Evolutionary conservation across 75 land plant genomes (phyloP), one percentile per base, ranked within the genome.

Genomic region (Picea glauca): DNA sequence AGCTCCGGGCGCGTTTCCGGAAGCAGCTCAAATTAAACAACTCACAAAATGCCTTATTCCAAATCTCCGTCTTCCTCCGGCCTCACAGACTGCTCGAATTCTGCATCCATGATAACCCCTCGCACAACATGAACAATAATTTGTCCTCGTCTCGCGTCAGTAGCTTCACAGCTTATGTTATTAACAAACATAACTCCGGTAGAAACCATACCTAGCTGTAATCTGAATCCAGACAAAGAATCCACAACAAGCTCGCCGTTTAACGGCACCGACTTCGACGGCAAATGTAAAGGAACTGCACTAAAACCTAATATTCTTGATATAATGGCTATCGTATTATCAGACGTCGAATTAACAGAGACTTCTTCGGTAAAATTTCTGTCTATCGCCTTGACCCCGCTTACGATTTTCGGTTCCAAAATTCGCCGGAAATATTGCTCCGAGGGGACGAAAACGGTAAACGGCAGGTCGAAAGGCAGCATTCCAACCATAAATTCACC

Each of bases 51-150:
- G 54, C 54, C 63, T 62, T 62, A 62, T 4, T 62, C 63, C 20
- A 20, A 4, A 62, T 62, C n/a, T 62, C 63, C n/a, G 20, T 81
- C 89, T n/a, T 72, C 76, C 33, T 82, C 66, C 38, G 81, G 82
- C 73, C 30, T 43, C 72, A 90, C 58, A 18, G 96, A 87, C 76
- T 90, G 91, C 84, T 83, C 87, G 77, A 93, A 96, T 30, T 85
- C 92, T 35, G 89, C 78, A 79, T 95, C 98, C 98, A 93, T 90
- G 61, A 93, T 80, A 2, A 87, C 92, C 15, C 96, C 94, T 82
- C 86, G 78, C 81, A 95, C 85, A 21, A 93, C 38, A 85, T 95
- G 96, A 30, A 95, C 81, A 18, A 95, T 80, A 23, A 87, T 70
- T 58, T 85, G 77, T 23, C 83, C 85, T 58, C 57, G 87, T 58